Evolutionary conservation across 1,284 basidiomycete genomes (phyloP), one percentile per base, ranked within the genome.

Genomic region (Apiotrichum veenhuisii): DNA sequence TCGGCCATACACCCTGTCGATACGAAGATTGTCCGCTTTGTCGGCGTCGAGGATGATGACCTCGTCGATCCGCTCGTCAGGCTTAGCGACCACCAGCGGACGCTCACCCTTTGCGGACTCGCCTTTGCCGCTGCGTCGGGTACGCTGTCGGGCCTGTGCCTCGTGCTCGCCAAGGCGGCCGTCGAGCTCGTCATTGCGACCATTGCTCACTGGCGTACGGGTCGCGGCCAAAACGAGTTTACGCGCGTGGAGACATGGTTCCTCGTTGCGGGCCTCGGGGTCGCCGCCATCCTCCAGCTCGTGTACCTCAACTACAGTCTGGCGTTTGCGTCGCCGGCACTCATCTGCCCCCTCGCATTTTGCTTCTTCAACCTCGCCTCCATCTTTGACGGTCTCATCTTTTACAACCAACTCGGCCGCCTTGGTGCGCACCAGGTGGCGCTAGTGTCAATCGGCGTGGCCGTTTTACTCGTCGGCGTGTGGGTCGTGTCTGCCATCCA

Each of bases 301-400:
- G 93, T 90, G 83, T 98, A 98, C 73, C 82, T 97, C 63, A 92
- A 98, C 78, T 92, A 92, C 73, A 87, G 86, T 12, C 80, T 98
- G 51, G 82, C 87, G 38, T 81, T 94, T 41, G 89, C 88, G 10
- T 85, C 88, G 65, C 94, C 94, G 0, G 93, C 91, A 0, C 78
- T 96, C 49, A 88, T 97, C 43, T 96, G 92, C 75, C 94, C 94
- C 26, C 83, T 93, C 65, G 92, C 93, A 2, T 98, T 97, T 76
- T 96, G 92, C 76, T 92, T 93, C 74, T 98, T 96, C 79, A 97
- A 96, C 69, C 77, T 94, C 10, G 91, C 91, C 7, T 92, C 89
- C 15, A 94, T 95, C 70, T 82, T 92, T 53, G 76, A 73, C 53
- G 88, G 89, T 2, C 82, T 96, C 38, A 84, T 96, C 49, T 98